Base-by-base conservation (phyloP, 1,284 basidiomycete species). In the Fistulinella cinereoalba region DNA sequence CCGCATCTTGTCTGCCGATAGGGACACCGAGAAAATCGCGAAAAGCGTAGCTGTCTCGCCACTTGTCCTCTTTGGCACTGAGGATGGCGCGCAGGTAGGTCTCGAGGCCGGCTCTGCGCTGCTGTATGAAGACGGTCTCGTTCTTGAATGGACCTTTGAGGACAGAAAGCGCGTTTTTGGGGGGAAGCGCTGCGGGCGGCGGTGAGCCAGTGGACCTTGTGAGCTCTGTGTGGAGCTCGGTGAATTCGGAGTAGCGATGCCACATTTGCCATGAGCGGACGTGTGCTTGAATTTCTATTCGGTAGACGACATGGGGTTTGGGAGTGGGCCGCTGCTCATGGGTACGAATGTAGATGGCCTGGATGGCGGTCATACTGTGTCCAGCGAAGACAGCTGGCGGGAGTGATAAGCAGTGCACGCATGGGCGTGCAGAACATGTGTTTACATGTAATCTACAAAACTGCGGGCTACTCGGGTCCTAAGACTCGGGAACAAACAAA, bases 171-270 rank as follows among this genome's bases (percentile, higher is more conserved):
- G 81, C 70, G 60, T 88, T 84, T 69, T 96, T 96, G 3, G 88
- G 83, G 19, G 94, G 94, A 21, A 97, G 77, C 12, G 77, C 58
- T 12, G 72, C 76, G 16, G 93, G 93, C 12, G 92, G 89, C 21
- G 83, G 70, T 22, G 81, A 77, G 27, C 83, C 82, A 11, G 79
- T 79, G 9, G 81, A 77, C 58, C 87, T 85, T 19, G 77, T 77
- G 55, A 97, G 81, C 59, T 92, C 88, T 29, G 79, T 79, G 67
- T 97, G 79, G 19, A 98, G 81, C 53, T 91, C 84, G 56, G 81
- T 81, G 71, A 98, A 97, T 66, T 97, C 93, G 34, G 91, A 95
- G 71, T 97, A 97, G 45, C 95, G 88, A 49, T 88, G 77, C 79
- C 88, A 90, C 73, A 97, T 90, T 37, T 87, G 82, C 94, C 94